Percentiles rank a stretch among this genome's conserved stretches.
These are phyloP conservation scores for Termitomyces sp. DNA, from an alignment of 768 basidiomycete species.

Conservation along the genomic window DNA sequence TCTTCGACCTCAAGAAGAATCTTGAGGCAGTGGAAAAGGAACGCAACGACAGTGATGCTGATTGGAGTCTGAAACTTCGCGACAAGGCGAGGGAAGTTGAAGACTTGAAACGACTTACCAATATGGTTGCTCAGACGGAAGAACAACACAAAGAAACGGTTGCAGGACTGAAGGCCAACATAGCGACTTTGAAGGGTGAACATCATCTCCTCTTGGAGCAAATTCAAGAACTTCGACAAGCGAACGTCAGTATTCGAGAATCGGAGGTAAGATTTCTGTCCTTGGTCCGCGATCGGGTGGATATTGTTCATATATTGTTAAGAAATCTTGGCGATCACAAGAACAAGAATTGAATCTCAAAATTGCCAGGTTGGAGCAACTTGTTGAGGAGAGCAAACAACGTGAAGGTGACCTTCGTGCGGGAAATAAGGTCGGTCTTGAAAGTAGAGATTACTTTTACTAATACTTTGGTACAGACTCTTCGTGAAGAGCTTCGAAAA, in stretches of 20 bases:
- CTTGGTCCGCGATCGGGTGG: neutral
- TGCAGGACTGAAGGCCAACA: conserved; percentile 45
- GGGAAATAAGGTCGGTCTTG: conserved; percentile 65
- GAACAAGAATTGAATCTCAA: conserved; percentile 44
- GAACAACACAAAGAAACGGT: conserved; percentile 53
- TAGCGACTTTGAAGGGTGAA: conserved; percentile 46
- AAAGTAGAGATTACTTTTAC: neutral
- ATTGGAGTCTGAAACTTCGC: conserved; percentile 80
- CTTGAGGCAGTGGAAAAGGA: conserved; percentile 71
- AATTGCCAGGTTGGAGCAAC: conserved; percentile 50
- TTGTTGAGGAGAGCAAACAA: conserved; percentile 66
- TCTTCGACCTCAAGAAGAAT: conserved; percentile 65
- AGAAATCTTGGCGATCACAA: conserved; percentile 30
- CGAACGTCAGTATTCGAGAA: conserved; percentile 44
- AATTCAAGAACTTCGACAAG: conserved; percentile 47
- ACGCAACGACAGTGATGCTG: conserved; percentile 79
- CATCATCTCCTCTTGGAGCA: conserved; percentile 42
- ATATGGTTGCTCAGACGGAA: conserved; percentile 48
- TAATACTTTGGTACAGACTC: conserved; percentile 40
- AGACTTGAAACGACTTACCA: conserved; percentile 54
- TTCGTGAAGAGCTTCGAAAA: conserved; percentile 93
- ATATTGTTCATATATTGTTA: neutral
- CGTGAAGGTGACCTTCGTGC: conserved; percentile 66
- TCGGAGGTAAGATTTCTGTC: conserved; percentile 53
- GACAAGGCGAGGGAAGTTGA: conserved; percentile 79